Percentiles rank a stretch among this genome's conserved stretches.
Evolutionary conservation across 345 rosid genomes (phyloP).

Genomic region (Alliaria petiolata): DNA sequence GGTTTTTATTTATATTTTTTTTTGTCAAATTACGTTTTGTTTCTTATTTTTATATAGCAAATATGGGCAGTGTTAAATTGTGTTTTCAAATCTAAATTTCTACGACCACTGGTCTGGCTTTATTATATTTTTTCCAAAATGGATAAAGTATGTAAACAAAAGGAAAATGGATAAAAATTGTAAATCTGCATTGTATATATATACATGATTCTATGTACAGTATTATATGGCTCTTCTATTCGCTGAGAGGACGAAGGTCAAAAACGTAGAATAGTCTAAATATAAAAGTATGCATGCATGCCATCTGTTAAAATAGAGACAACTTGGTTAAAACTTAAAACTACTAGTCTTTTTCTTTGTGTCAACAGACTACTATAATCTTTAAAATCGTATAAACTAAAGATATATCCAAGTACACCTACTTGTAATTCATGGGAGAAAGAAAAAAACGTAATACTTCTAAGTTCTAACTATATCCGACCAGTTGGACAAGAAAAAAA

Average conservation of each 20-base stretch:
- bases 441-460: background rate
- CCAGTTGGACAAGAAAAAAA: no score
- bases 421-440: background rate
- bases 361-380: no score
- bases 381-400: background rate
- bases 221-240: constrained; percentile 19
- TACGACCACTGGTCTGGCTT: background rate
- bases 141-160: no score
- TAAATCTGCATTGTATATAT: no score
- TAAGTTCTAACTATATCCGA: no score
- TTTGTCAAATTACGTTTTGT: no score
- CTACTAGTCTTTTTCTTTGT: no score
- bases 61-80: no score
- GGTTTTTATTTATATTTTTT: no score
- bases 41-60: background rate
- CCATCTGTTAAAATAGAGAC: background rate
- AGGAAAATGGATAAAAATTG: constrained; percentile 21
- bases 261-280: background rate
- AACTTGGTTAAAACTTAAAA: no score
- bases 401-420: background rate
- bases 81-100: background rate
- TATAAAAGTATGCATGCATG: background rate
- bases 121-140: no score
- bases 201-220: background rate
- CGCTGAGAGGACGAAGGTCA: constrained; percentile 22